These are phyloP conservation scores for Purshia tridentata DNA, from an alignment of 306 rosid species.

Conservation along the genomic window DNA sequence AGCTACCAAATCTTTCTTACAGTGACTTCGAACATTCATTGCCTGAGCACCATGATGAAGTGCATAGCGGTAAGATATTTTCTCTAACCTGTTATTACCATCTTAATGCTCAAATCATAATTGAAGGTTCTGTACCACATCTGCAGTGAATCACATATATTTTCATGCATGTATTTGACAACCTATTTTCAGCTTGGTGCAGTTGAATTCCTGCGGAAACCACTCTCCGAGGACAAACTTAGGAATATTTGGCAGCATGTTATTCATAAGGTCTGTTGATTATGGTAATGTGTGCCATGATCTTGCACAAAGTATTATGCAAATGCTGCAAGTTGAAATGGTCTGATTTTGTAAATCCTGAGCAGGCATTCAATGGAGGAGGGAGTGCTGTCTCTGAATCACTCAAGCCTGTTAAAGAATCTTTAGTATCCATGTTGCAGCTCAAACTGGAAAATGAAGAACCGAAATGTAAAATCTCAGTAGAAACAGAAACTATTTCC, in stretches of 20 bases:
- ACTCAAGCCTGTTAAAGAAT: slow-evolving; percentile 63
- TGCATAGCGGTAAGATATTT: slow-evolving; percentile 84
- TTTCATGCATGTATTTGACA: slow-evolving; percentile 20
- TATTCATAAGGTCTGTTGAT: slow-evolving; percentile 82
- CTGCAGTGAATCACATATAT: slow-evolving; percentile 13
- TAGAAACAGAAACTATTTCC: slow-evolving; percentile 40
- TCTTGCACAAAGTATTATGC: slow-evolving; percentile 6
- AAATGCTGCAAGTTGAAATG: slow-evolving; percentile 12
- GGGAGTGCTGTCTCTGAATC: slow-evolving; percentile 45
- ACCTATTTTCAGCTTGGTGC: slow-evolving; percentile 79
- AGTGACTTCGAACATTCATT: slow-evolving; percentile 81
- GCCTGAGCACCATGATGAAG: slow-evolving; percentile 91
- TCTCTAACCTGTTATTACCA: neutral
- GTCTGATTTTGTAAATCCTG: slow-evolving; percentile 40
- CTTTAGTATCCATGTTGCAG: slow-evolving; percentile 52
- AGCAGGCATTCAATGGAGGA: slow-evolving; percentile 89
- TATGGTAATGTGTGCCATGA: slow-evolving; percentile 12
- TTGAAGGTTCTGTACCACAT: neutral
- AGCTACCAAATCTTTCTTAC: slow-evolving; percentile 23
- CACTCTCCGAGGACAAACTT: slow-evolving; percentile 87
- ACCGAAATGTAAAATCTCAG: slow-evolving; percentile 25
- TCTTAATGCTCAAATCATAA: neutral
- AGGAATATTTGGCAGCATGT: slow-evolving; percentile 99
- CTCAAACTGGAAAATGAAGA: slow-evolving; percentile 44
- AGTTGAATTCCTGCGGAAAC: slow-evolving; percentile 84